Evolutionary conservation across 78 protist genomes (phyloP).

Genomic region (Ministeria vibrans): DNA sequence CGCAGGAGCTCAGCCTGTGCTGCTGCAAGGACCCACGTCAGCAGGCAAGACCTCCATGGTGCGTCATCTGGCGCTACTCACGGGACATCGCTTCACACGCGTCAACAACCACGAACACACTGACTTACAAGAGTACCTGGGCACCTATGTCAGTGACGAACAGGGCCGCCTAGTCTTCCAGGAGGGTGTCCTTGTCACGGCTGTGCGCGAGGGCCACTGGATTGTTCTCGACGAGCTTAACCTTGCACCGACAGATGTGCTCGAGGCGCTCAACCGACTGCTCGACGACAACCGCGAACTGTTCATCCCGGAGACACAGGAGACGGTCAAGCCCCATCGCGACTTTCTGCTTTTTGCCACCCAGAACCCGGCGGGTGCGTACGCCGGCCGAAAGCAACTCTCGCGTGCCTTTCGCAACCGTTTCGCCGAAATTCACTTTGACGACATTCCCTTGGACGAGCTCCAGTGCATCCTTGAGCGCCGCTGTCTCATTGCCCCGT

Average conservation of each 20-base stretch:
- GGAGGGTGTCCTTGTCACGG: constrained; percentile 93
- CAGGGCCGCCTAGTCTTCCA: constrained; percentile 76
- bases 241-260: constrained; percentile 98
- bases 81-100: constrained; percentile 91
- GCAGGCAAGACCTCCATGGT: constrained; percentile 93
- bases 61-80: constrained; percentile 80
- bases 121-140: constrained; percentile 98
- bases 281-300: constrained; percentile 99
- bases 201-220: constrained; percentile 97
- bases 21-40: constrained; percentile 89
- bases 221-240: constrained; percentile 98
- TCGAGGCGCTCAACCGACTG: constrained; percentile 98
- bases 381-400: constrained; percentile 98
- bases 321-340: constrained; percentile 88
- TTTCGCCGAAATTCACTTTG: constrained; percentile 92
- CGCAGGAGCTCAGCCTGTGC: constrained; percentile 68
- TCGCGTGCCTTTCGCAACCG: constrained; percentile 95
- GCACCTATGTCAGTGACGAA: constrained; percentile 79
- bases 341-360: constrained; percentile 98
- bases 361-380: constrained; percentile 99
- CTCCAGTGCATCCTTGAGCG: constrained; percentile 68
- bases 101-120: constrained; percentile 99
- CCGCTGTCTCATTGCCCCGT: constrained; percentile 83
- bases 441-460: constrained; percentile 87
- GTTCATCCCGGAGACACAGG: constrained; percentile 94